Base-by-base conservation (phyloP, 305 asterid species). In the Galium porrigens region DNA sequence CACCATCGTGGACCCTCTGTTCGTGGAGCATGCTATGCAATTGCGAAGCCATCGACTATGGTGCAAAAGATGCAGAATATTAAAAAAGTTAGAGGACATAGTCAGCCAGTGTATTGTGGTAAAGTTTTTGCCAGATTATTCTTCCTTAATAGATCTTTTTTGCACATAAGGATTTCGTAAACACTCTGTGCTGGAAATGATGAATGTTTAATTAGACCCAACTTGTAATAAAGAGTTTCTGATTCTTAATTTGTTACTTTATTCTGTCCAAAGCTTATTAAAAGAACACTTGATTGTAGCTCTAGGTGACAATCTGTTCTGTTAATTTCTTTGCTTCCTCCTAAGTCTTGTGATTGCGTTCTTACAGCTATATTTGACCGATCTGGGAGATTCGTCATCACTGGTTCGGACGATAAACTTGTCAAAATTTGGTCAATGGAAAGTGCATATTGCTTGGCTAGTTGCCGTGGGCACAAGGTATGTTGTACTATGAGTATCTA, bases 51-150 rank as follows among this genome's bases (percentile, higher is more conserved):
- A 44, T 89, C 99, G 72, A 78, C 89, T 62, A 82, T 92, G 99
- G 99, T 85, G 78, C 91, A 81, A 69, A 92, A 86, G 91, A 87
- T 92, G 99, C 99, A 87, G 80, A 85, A 85, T 68, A 74, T 83
- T 63, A 92, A 85, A 85, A 89, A 80, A 75, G 71, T 89, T 41
- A 85, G 99, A 73, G 99, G 99, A 65, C 99, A 92, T 67, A 76
- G 97, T 68, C 87, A 85, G 81, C 96, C 99, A 76, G 99, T 92
- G 55, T 92, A 92, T 80, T 92, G 99, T 80, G 99, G 99, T 92
- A 79, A 64, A 64, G 64, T 66, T 49, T 63, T 58, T 70, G 57
- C 36, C 32, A 72, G 57, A 58, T 39, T 63, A 36, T 52, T 55
- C 29, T 67, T 76, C 59, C 58, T 18, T 3, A 20, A 44, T 49